Evolutionary conservation across 805 yeast genomes (phyloP).

Genomic region (Candida orba): DNA sequence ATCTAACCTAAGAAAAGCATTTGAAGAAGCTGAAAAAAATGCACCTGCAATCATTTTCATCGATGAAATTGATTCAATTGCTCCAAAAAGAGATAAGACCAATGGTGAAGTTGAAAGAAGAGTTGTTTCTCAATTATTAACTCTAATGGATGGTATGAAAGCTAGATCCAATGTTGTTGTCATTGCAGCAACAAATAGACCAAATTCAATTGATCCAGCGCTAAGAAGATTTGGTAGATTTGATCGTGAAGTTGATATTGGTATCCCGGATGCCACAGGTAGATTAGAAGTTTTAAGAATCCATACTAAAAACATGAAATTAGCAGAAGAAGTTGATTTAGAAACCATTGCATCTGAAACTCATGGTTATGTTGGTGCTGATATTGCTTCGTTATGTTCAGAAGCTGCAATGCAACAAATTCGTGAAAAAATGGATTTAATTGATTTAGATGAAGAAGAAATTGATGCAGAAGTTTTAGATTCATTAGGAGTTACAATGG

Average conservation of each 20-base stretch:
- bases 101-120: constrained; percentile 99
- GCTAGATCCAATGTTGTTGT: constrained; percentile 98
- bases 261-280: constrained; percentile 97
- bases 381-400: constrained; percentile 96
- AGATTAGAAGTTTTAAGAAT: constrained; percentile 94
- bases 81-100: constrained; percentile 99
- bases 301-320: constrained; percentile 98
- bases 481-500: constrained; percentile 97
- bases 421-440: constrained; percentile 98
- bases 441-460: constrained; percentile 92
- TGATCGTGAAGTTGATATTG: constrained; percentile 85
- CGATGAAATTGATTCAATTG: constrained; percentile 97
- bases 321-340: constrained; percentile 89
- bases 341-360: constrained; percentile 96
- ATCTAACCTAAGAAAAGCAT: constrained; percentile 93
- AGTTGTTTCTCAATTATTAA: constrained; percentile 94
- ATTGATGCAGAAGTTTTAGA: constrained; percentile 96
- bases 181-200: constrained; percentile 91
- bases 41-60: constrained; percentile 97
- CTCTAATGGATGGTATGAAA: constrained; percentile 99
- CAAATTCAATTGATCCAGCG: constrained; percentile 72
- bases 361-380: constrained; percentile 99
- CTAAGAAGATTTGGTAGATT: constrained; percentile 83
- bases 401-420: constrained; percentile 99
- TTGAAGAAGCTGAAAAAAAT: constrained; percentile 98